Conservation (phyloP, 2,329 filamentous ascomycete genomes). For the Pseudocercospora fuligena region DNA sequence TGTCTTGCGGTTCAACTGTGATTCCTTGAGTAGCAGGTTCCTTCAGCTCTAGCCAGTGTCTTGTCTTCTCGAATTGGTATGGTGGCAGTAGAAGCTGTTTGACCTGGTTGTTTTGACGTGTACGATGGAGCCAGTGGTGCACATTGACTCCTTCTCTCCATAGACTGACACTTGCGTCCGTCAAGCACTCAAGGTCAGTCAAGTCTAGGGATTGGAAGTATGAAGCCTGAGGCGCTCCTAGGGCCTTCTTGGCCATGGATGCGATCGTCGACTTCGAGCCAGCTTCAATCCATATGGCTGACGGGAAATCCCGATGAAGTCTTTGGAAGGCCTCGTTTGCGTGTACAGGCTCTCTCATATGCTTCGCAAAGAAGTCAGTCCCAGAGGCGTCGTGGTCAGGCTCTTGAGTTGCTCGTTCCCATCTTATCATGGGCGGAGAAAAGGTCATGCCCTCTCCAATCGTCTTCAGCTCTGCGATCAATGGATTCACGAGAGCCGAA, state of each 20-base stretch:
- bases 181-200: background rate
- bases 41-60: conserved; percentile 19
- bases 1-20: too few relatives aligned
- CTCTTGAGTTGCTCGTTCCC: too few relatives aligned
- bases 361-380: too few relatives aligned
- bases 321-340: background rate
- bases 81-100: conserved; percentile 12
- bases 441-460: too few relatives aligned
- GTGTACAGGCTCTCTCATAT: too few relatives aligned
- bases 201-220: background rate
- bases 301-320: conserved; percentile 16
- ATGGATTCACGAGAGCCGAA: too few relatives aligned
- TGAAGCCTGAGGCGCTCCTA: background rate
- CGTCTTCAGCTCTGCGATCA: too few relatives aligned
- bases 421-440: too few relatives aligned
- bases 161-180: conserved; percentile 10
- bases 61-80: conserved; percentile 14
- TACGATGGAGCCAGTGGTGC: conserved; percentile 12
- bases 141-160: conserved; percentile 10
- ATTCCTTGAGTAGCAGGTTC: background rate
- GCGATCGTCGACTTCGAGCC: conserved; percentile 24
- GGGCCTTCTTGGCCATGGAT: conserved; percentile 10
- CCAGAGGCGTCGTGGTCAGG: too few relatives aligned
- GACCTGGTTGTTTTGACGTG: conserved; percentile 3
- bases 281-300: conserved; percentile 22